A percentile compares a stretch with the other conserved stretches of the same genome.
phyloP scores from a whole-genome alignment of 2,329 filamentous ascomycete genomes.

The Colletotrichum truncatum region DNA sequence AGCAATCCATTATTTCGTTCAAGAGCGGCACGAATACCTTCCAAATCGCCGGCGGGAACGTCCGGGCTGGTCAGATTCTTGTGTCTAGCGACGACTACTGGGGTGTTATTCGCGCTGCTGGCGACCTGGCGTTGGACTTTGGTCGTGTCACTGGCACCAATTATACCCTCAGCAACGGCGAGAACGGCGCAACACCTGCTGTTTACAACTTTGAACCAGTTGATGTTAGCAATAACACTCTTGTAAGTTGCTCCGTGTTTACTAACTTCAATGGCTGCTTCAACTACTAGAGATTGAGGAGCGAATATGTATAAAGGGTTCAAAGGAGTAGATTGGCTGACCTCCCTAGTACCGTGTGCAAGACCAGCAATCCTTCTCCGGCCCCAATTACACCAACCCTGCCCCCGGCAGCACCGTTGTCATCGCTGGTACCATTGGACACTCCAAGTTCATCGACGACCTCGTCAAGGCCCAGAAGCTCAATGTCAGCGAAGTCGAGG shows the following conservation, averaged over 20 bases:
- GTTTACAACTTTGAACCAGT: conserved; percentile 53
- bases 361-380: conserved; percentile 51
- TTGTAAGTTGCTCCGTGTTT: conserved; percentile 43
- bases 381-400: conserved; percentile 53
- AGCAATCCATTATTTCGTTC: conserved; percentile 58
- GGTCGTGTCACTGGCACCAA: conserved; percentile 75
- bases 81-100: conserved; percentile 70
- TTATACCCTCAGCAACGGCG: conserved; percentile 64
- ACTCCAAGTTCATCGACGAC: conserved; percentile 68
- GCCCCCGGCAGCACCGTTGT: conserved; percentile 62
- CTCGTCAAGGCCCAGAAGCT: conserved; percentile 65
- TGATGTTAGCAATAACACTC: conserved; percentile 56
- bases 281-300: neutral
- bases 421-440: conserved; percentile 74
- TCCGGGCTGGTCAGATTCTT: conserved; percentile 57
- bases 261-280: neutral
- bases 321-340: neutral
- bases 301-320: neutral
- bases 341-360: conserved; percentile 51
- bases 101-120: conserved; percentile 73
- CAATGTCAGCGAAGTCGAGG: conserved; percentile 64
- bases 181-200: conserved; percentile 44
- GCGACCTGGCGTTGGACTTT: conserved; percentile 75
- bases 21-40: conserved; percentile 33
- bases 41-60: conserved; percentile 47